A percentile compares a stretch with the other conserved stretches of the same genome.
Evolutionary conservation across 2,329 filamentous ascomycete species (phyloP).

Genomic region (Stachybotrys echinatus): DNA sequence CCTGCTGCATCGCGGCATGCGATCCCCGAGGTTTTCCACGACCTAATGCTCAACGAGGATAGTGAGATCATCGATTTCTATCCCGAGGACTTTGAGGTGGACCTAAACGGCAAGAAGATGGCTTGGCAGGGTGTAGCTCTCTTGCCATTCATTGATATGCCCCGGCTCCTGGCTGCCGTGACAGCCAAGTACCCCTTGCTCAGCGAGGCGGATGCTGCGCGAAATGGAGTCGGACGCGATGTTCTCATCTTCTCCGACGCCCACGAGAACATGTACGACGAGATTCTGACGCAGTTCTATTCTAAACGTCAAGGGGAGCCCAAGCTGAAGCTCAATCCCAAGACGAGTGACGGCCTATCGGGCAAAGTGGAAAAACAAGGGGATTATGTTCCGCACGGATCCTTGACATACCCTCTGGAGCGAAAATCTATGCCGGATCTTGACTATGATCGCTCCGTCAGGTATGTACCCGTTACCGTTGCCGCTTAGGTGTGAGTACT

Average conservation of each 20-base stretch:
- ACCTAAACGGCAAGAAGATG: conserved; percentile 97
- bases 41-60: conserved; percentile 80
- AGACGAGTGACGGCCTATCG: conserved; percentile 69
- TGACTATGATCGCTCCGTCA: conserved; percentile 82
- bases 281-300: conserved; percentile 81
- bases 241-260: conserved; percentile 79
- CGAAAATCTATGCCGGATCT: conserved; percentile 67
- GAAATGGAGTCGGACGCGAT: conserved; percentile 77
- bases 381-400: conserved; percentile 77
- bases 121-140: conserved; percentile 95
- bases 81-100: conserved; percentile 86
- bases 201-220: conserved; percentile 66
- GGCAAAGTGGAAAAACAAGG: conserved; percentile 79
- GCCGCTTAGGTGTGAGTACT: conserved; percentile 13
- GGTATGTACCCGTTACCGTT: conserved; percentile 44
- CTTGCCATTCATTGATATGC: conserved; percentile 93
- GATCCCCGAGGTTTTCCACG: conserved; percentile 81
- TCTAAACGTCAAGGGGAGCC: conserved; percentile 73
- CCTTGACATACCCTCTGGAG: conserved; percentile 72
- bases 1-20: conserved; percentile 90
- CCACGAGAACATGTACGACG: conserved; percentile 75
- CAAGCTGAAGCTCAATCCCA: conserved; percentile 68
- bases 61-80: conserved; percentile 98
- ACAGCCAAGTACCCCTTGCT: conserved; percentile 75
- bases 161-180: conserved; percentile 76